Conservation (phyloP, 208 protist species). For the Endotrypanum monterogeii region DNA sequence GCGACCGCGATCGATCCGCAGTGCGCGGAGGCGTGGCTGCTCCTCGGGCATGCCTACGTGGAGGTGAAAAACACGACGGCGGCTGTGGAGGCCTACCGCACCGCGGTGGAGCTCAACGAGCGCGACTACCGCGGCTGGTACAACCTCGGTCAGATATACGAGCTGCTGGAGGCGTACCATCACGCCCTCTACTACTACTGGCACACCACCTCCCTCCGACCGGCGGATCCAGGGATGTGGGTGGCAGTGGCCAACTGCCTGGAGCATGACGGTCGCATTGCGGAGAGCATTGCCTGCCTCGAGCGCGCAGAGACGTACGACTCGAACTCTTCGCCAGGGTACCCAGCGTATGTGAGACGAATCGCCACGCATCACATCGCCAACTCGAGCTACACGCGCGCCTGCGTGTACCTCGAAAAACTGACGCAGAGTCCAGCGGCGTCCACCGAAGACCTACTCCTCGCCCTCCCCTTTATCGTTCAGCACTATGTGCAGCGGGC, state of each 20-base stretch:
- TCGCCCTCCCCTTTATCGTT: constrained; percentile 68
- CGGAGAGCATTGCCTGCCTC: constrained; percentile 74
- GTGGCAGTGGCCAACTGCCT: constrained; percentile 80
- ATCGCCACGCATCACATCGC: constrained; percentile 74
- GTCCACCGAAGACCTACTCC: constrained; percentile 49
- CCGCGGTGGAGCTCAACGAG: constrained; percentile 92
- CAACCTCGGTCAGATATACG: constrained; percentile 97
- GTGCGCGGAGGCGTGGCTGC: constrained; percentile 95
- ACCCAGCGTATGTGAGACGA: constrained; percentile 67
- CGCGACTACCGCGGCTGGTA: constrained; percentile 97
- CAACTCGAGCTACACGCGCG: constrained; percentile 46
- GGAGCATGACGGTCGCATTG: constrained; percentile 67
- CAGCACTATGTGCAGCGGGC: constrained; percentile 65
- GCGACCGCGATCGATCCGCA: constrained; percentile 85
- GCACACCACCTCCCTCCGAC: constrained; percentile 92
- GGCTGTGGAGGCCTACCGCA: constrained; percentile 96
- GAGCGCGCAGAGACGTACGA: constrained; percentile 78
- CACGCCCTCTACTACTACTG: constrained; percentile 97
- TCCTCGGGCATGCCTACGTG: constrained; percentile 98
- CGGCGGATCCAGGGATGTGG: constrained; percentile 96
- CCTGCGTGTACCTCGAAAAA: constrained; percentile 71
- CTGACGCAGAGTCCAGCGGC: constrained; percentile 46
- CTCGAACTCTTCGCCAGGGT: constrained; percentile 35
- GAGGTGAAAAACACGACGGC: constrained; percentile 95
- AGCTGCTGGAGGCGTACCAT: constrained; percentile 94